Evolutionary conservation across 345 rosid genomes (phyloP), one percentile per base, ranked within the genome.

Genomic region (Firmiana major): DNA sequence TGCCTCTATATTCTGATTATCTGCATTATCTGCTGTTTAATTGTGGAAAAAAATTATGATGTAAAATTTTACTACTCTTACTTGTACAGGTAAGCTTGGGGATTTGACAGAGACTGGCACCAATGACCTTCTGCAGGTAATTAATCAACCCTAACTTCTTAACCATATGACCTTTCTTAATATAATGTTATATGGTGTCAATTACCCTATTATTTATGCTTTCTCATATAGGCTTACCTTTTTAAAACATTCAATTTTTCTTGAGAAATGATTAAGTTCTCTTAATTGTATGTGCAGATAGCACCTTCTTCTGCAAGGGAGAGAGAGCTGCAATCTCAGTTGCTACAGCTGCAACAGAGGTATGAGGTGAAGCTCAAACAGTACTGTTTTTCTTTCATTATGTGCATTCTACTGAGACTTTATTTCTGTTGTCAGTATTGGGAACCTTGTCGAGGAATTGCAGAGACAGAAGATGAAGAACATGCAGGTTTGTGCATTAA

Each of bases 321-420:
- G 81, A 91, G 81, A 80, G 98, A 93, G 81, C 89, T 95, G 78
- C 93, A 87, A 79, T 80, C 90, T 71, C 92, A 89, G 86, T 76
- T 90, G 83, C 78, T 84, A 76, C 79, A 77, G 80, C 91, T 95
- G 48, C 98, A 93, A 77, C 96, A 89, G 80, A 91, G 91, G 99
- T 95, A 93, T 63, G 77, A 49, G n/a, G 28, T 62, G 40, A 78
- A 48, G 24, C 69, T 49, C 6, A 11, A 21, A 64, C 40, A 3
- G 36, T 62, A 24, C 12, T 13, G 43, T 21, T 63, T 60, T 63
- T 22, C 42, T 24, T 31, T 48, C 66, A 36, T 31, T 63, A 40
- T 71, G 59, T 34, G 28, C 24, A 59, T 73, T 31, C 26, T 24
- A 71, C 81, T 80, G 65, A 83, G 42, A 78, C 71, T 73, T 70